phyloP scores from a whole-genome alignment of 371 early-diverging fungal genomes.

The Mortierella sp. region DNA sequence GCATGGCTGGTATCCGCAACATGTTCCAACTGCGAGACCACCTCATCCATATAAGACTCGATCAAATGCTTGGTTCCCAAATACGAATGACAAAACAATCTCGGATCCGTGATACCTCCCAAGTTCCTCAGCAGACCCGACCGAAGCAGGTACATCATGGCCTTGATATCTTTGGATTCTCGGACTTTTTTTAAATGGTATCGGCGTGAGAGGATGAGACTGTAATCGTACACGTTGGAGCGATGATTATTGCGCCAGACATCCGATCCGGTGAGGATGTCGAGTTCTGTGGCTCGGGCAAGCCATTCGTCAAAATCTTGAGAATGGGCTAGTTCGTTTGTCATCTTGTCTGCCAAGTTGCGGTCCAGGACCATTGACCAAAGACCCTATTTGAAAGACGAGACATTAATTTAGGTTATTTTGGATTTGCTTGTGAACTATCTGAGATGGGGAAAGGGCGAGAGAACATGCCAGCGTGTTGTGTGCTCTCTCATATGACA shows the following conservation, averaged over 20 bases:
- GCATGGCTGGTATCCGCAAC: constrained; percentile 63
- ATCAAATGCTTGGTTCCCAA: constrained; percentile 80
- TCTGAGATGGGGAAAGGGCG: not conserved
- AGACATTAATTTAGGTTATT: not conserved
- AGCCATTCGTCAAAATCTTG: constrained; percentile 74
- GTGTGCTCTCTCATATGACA: constrained; percentile 20
- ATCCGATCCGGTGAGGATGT: constrained; percentile 68
- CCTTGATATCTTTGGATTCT: constrained; percentile 66
- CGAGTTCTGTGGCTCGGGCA: constrained; percentile 67
- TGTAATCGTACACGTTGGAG: constrained; percentile 77
- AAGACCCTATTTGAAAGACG: constrained; percentile 24
- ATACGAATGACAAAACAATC: constrained; percentile 70
- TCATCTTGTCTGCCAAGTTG: constrained; percentile 59
- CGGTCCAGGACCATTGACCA: constrained; percentile 46
- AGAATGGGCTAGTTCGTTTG: constrained; percentile 62
- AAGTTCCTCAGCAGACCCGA: constrained; percentile 77
- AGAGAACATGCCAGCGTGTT: not conserved
- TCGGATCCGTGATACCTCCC: constrained; percentile 79
- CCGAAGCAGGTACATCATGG: constrained; percentile 74
- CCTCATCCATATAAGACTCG: constrained; percentile 79
- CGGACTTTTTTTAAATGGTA: constrained; percentile 68
- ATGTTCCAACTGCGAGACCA: constrained; percentile 70
- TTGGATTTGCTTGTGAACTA: not conserved
- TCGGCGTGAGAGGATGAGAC: constrained; percentile 70
- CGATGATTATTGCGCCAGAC: constrained; percentile 68